A percentile compares a stretch with the other conserved stretches of the same genome.
Evolutionary conservation across 345 rosid species (phyloP).

Genomic region (Eucalyptus sp.): DNA sequence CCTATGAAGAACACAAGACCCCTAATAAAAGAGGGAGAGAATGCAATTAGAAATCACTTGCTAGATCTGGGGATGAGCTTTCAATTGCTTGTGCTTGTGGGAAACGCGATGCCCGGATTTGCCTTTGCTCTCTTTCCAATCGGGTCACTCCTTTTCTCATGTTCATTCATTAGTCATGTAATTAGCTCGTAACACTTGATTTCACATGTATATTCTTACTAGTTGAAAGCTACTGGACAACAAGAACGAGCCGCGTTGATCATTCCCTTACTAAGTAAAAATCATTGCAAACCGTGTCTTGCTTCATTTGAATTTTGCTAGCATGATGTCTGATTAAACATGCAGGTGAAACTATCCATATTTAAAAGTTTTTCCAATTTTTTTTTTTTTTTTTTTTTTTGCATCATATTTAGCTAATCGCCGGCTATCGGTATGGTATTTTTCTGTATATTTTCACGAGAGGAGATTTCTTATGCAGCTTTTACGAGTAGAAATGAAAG

Average conservation of each 20-base stretch:
- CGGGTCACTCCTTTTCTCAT: background rate
- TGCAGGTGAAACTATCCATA: background rate
- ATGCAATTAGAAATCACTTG: background rate
- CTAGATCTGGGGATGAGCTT: background rate
- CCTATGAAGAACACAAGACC: background rate
- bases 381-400: background rate
- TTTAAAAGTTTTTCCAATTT: background rate
- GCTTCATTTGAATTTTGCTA: background rate
- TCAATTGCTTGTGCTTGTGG: background rate
- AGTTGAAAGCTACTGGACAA: background rate
- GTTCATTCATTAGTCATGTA: background rate
- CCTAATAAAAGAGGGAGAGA: background rate
- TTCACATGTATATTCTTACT: background rate
- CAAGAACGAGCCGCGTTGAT: background rate
- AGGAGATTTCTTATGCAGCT: background rate
- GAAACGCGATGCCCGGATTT: background rate
- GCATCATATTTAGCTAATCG: background rate
- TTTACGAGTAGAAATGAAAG: background rate
- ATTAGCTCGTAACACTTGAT: background rate
- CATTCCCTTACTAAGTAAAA: background rate
- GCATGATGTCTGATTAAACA: background rate
- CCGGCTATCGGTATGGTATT: accelerated
- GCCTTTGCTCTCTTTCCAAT: background rate
- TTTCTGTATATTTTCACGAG: background rate
- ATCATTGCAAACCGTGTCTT: background rate